A percentile compares a stretch with the other conserved stretches of the same genome.
Evolutionary conservation across 306 rosid species (phyloP).

Genomic region (Dalbergia cochinchinensis): DNA sequence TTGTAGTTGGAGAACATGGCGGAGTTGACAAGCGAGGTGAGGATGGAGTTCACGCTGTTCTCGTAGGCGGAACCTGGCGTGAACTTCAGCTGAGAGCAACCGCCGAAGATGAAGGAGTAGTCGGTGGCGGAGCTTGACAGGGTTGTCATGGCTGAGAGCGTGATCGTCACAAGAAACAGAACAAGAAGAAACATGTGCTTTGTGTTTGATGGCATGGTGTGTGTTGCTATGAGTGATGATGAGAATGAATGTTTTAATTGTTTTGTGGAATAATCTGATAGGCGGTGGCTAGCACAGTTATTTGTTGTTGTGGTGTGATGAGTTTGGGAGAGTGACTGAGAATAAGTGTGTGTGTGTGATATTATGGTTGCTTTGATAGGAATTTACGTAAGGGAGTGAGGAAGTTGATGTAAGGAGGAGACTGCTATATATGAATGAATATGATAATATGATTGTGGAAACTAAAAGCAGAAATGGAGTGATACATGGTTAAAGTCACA

Average conservation of each 20-base stretch:
- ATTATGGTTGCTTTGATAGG: conserved; percentile 53
- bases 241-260: not conserved
- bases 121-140: conserved; percentile 52
- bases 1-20: conserved; percentile 74
- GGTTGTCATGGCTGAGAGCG: conserved; percentile 45
- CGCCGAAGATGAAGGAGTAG: conserved; percentile 72
- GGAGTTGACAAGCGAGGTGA: conserved; percentile 73
- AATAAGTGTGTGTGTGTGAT: too few species aligned
- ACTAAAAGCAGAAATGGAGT: not conserved
- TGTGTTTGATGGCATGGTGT: not conserved
- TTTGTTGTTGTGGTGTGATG: not conserved
- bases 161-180: conserved; percentile 10
- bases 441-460: conserved; percentile 39
- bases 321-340: conserved; percentile 1
- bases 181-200: conserved; percentile 48
- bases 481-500: conserved; percentile 16
- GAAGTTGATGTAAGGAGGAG: conserved; percentile 39
- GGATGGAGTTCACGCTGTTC: conserved; percentile 64
- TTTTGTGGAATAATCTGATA: not conserved
- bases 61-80: conserved; percentile 68
- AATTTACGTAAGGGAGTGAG: conserved; percentile 63
- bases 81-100: conserved; percentile 77
- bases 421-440: not conserved
- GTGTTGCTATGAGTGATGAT: not conserved
- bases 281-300: not conserved